phyloP scores from a whole-genome alignment of 2,329 filamentous ascomycete species.

The Didymella exigua region DNA sequence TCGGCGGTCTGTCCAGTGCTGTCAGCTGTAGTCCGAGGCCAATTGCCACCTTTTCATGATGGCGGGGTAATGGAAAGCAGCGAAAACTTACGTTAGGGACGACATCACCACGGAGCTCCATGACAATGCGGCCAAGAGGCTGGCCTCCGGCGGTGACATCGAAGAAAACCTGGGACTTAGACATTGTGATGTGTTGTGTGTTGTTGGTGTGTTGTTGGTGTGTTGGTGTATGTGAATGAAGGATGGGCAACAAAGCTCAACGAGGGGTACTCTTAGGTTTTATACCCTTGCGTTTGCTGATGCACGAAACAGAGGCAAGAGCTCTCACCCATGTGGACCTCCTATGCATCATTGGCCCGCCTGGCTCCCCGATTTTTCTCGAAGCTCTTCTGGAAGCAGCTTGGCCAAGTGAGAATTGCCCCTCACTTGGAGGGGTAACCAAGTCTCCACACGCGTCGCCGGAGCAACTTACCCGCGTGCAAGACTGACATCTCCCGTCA shows the following conservation, averaged over 20 bases:
- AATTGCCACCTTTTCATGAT: conserved; percentile 20
- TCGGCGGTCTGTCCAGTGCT: conserved; percentile 71
- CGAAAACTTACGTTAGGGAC: conserved; percentile 66
- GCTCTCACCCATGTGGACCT: conserved; percentile 15
- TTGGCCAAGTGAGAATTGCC: conserved; percentile 17
- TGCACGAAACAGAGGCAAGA: conserved; percentile 21
- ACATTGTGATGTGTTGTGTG: conserved; percentile 32
- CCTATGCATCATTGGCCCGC: conserved; percentile 11
- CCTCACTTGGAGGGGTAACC: conserved; percentile 3
- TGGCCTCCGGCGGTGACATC: conserved; percentile 81
- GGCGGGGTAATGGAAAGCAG: conserved; percentile 24
- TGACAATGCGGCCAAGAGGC: conserved; percentile 76
- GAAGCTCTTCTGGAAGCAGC: conserved; percentile 16
- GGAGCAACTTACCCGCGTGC: conserved; percentile 2
- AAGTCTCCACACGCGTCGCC: conserved; percentile 1
- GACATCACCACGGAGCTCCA: conserved; percentile 70
- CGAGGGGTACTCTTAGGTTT: conserved; percentile 13
- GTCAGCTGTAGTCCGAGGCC: conserved; percentile 16
- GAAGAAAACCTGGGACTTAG: conserved; percentile 80
- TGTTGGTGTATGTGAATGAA: conserved; percentile 19
- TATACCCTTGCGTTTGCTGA: conserved; percentile 17
- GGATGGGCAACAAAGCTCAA: conserved; percentile 14
- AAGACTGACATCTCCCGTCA: not conserved
- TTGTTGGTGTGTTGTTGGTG: conserved; percentile 17
- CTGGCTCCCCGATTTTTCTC: conserved; percentile 9